Conservation (phyloP, 1,284 basidiomycete genomes). For the Lentinula novae-zelandiae region DNA sequence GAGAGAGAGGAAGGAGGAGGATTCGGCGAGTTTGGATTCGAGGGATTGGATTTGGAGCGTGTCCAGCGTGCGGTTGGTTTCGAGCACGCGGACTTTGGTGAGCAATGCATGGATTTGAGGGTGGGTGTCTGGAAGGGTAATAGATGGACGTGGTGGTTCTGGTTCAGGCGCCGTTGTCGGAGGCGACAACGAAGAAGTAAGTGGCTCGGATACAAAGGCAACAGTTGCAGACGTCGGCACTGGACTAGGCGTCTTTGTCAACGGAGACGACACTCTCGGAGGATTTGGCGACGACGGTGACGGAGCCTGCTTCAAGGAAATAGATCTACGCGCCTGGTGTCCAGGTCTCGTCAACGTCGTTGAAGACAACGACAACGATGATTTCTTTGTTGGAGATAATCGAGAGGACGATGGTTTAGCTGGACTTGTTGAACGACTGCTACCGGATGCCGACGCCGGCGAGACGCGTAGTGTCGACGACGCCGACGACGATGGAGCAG, state of each 20-base stretch:
- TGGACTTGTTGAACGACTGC: slow-evolving; percentile 35
- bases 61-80: slow-evolving; percentile 86
- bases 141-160: slow-evolving; percentile 11
- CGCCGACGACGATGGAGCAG: neutral
- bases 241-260: slow-evolving; percentile 22
- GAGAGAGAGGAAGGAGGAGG: slow-evolving; percentile 80
- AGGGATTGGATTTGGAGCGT: slow-evolving; percentile 79
- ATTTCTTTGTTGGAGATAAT: slow-evolving; percentile 27
- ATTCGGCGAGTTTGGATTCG: slow-evolving; percentile 81
- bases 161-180: neutral
- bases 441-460: slow-evolving; percentile 30
- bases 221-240: slow-evolving; percentile 13
- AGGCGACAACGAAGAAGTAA: neutral
- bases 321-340: slow-evolving; percentile 32
- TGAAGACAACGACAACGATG: slow-evolving; percentile 20
- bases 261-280: slow-evolving; percentile 32
- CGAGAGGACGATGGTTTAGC: slow-evolving; percentile 37
- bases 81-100: slow-evolving; percentile 81
- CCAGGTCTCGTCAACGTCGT: neutral
- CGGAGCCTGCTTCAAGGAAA: slow-evolving; percentile 28
- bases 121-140: slow-evolving; percentile 19
- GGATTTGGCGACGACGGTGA: slow-evolving; percentile 17
- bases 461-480: slow-evolving; percentile 30
- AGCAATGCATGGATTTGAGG: slow-evolving; percentile 64
- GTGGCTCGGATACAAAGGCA: neutral